A percentile compares a stretch with the other conserved stretches of the same genome.
Evolutionary conservation across 371 early-diverging fungal species (phyloP).

Genomic region (Blastocladiella emersonii): DNA sequence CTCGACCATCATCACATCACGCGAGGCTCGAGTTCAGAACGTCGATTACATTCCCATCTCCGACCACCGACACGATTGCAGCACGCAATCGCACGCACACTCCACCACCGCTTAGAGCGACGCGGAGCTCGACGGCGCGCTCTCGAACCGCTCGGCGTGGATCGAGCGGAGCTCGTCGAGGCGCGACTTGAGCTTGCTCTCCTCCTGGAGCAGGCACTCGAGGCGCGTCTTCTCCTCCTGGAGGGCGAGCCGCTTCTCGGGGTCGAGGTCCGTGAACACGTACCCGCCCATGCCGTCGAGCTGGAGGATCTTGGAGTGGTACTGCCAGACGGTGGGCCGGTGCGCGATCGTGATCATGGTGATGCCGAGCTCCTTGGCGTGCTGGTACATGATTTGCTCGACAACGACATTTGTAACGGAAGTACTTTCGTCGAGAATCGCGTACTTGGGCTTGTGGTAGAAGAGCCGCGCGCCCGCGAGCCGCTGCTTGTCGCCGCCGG

Average conservation of each 20-base stretch:
- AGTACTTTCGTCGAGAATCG: slow-evolving; percentile 61
- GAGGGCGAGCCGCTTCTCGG: slow-evolving; percentile 5
- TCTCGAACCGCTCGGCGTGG: neutral
- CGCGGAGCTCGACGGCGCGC: too few species aligned
- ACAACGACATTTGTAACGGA: slow-evolving; percentile 70
- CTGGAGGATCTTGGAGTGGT: slow-evolving; percentile 58
- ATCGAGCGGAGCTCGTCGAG: neutral
- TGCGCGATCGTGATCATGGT: slow-evolving; percentile 76
- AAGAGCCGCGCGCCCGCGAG: slow-evolving; percentile 51
- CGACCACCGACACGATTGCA: too few species aligned
- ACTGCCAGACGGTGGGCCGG: slow-evolving; percentile 74
- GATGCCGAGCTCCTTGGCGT: slow-evolving; percentile 71
- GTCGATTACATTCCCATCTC: too few species aligned
- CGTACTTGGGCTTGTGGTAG: slow-evolving; percentile 73
- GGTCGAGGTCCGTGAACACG: neutral
- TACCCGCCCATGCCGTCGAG: slow-evolving; percentile 6
- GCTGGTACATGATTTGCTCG: slow-evolving; percentile 64
- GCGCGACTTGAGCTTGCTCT: slow-evolving; percentile 2
- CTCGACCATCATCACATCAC: too few species aligned
- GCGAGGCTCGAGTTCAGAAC: too few species aligned
- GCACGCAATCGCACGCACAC: too few species aligned
- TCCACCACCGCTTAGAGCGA: too few species aligned
- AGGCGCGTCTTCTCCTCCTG: slow-evolving; percentile 4
- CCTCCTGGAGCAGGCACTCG: neutral
- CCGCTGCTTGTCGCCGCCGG: slow-evolving; percentile 65